Evolutionary conservation across 192 early-diverging fungal genomes (phyloP), one percentile per base, ranked within the genome.

Genomic region (Lunasporangiospora selenospora): DNA sequence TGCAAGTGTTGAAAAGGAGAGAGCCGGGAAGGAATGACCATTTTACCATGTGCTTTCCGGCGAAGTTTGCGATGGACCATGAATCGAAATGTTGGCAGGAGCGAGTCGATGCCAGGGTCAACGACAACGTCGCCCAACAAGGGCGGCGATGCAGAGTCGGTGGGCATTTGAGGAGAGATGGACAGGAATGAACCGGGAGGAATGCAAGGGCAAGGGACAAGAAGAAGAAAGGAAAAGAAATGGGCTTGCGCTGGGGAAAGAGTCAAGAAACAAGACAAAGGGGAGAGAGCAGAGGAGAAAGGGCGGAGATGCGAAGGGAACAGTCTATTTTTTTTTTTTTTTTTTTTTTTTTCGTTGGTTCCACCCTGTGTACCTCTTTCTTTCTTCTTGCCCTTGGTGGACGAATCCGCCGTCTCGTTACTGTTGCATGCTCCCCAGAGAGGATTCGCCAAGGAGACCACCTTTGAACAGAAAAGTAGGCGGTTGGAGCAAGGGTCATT

Each of bases 21-120:
- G 15, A 40, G 9, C 3, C 34, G 1, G 30, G 31, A 38, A 9
- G 24, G 1, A 21, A 15, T 33, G 41, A 26, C 12, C 26, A 15
- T 56, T 23, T 39, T 73, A 57, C 69, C 69, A 53, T 73, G 69
- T 5, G 67, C 67, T 30, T 61, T 73, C 7, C 67, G 50, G 15
- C 60, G 39, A 7, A 73, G 27, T 34, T 73, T 73, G 10, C 69
- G 33, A 23, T 73, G 69, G 23, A 73, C 48, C 69, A 73, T 73
- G 55, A 58, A 63, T n/a, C 69, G 60, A 6, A 63, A 56, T 3
- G 69, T 73, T 11, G 58, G 58, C 13, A 70, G 60, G 29, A 70
- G 19, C 7, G 66, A 42, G 44, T 55, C 58, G 21, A 70, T 59
- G 10, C 23, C 16, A 12, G 39, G 53, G 7, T 13, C 46, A 15